Evolutionary conservation across 192 early-diverging fungal species (phyloP).

Genomic region (Jimgerdemannia lactiflua): DNA sequence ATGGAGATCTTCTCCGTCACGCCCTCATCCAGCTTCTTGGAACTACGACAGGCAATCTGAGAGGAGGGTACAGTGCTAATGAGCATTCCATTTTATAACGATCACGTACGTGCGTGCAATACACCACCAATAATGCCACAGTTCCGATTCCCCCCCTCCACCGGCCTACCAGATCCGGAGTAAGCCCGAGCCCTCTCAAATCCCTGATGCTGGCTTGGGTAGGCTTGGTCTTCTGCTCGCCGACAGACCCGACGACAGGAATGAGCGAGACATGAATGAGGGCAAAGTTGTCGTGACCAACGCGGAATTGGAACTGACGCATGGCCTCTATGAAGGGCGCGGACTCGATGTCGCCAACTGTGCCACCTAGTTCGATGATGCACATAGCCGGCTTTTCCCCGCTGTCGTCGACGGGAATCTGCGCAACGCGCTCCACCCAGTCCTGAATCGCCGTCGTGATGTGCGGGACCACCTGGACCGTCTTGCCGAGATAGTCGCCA

Average conservation of each 20-base stretch:
- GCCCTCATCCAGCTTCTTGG: slow-evolving; percentile 77
- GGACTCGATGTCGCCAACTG: slow-evolving; percentile 98
- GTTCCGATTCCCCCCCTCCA: background rate
- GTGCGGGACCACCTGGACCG: slow-evolving; percentile 98
- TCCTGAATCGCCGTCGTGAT: slow-evolving; percentile 97
- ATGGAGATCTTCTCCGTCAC: slow-evolving; percentile 94
- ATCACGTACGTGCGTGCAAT: background rate
- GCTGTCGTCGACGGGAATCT: slow-evolving; percentile 79
- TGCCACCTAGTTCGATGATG: slow-evolving; percentile 98
- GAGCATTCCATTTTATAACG: slow-evolving; percentile 1
- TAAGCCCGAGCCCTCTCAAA: slow-evolving; percentile 90
- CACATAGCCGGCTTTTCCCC: slow-evolving; percentile 91
- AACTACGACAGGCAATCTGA: slow-evolving; percentile 87
- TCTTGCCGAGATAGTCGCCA: slow-evolving; percentile 98
- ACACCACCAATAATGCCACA: background rate
- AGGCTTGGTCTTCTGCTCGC: slow-evolving; percentile 99
- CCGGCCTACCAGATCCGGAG: slow-evolving; percentile 72
- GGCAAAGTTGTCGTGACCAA: slow-evolving; percentile 97
- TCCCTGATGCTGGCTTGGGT: slow-evolving; percentile 97
- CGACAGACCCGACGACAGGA: slow-evolving; percentile 95
- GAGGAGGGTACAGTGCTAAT: slow-evolving; percentile 9
- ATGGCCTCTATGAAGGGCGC: slow-evolving; percentile 99
- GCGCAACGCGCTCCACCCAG: slow-evolving; percentile 96
- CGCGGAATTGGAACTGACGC: slow-evolving; percentile 99
- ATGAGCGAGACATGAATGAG: slow-evolving; percentile 97